Percentiles rank a stretch among this genome's conserved stretches.
Evolutionary conservation across 768 basidiomycete species (phyloP).

Genomic region (Boletus vermiculosoides): DNA sequence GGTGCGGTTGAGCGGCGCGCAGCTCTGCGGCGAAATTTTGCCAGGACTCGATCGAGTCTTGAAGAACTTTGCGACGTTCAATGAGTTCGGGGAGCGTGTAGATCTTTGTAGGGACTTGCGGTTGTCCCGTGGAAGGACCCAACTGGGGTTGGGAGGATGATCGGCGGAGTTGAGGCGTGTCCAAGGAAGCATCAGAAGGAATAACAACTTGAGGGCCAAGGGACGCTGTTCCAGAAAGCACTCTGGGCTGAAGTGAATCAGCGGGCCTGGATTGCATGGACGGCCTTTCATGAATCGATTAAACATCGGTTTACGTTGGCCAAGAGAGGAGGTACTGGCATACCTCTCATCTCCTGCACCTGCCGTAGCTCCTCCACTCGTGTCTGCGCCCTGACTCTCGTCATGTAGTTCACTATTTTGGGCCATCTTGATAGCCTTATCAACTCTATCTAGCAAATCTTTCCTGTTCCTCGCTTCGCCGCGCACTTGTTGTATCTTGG

Average conservation of each 20-base stretch:
- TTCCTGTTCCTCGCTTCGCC: constrained; percentile 32
- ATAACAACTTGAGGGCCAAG: background rate
- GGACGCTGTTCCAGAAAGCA: constrained; percentile 4
- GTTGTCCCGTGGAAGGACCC: constrained; percentile 14
- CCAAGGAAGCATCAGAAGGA: constrained; percentile 10
- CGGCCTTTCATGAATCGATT: constrained; percentile 14
- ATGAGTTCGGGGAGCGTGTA: constrained; percentile 29
- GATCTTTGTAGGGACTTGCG: constrained; percentile 19
- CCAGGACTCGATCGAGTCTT: constrained; percentile 29
- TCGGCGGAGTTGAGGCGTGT: constrained; percentile 26
- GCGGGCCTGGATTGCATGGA: background rate
- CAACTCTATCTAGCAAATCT: constrained; percentile 30
- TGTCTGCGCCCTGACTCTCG: constrained; percentile 1
- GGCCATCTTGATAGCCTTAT: constrained; percentile 31
- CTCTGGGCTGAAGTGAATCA: background rate
- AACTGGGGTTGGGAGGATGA: constrained; percentile 30
- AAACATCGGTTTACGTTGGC: constrained; percentile 5
- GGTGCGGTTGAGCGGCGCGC: constrained; percentile 13
- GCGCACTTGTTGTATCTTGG: constrained; percentile 32
- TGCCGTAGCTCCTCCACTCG: background rate
- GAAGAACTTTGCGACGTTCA: constrained; percentile 23
- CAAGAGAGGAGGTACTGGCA: constrained; percentile 1
- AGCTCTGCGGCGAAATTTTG: constrained; percentile 19
- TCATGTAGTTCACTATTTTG: constrained; percentile 15
- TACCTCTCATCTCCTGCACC: constrained; percentile 16